These are phyloP conservation scores for Canavalia ensiformis DNA, from an alignment of 306 rosid species.

Conservation along the genomic window DNA sequence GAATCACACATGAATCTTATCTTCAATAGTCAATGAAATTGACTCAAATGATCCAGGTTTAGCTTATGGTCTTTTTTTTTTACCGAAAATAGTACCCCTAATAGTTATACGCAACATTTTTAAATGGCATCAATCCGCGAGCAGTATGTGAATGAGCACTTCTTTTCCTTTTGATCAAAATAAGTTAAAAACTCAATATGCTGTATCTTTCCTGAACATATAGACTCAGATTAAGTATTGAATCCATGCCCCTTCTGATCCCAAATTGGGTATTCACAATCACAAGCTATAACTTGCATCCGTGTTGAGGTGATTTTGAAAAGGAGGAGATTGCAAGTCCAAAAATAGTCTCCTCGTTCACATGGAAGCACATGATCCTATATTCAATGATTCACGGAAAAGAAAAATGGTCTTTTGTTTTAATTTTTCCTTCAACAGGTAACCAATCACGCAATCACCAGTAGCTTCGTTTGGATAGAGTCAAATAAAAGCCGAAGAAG, in stretches of 20 bases:
- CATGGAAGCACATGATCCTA: conserved; percentile 63
- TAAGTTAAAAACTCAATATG: background rate
- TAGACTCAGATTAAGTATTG: conserved; percentile 15
- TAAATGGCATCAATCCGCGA: background rate
- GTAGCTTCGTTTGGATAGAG: conserved; percentile 37
- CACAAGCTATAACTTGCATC: conserved; percentile 35
- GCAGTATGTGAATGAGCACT: background rate
- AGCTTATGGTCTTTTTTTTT: background rate
- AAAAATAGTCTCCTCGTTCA: conserved; percentile 51
- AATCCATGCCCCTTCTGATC: background rate
- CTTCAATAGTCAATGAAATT: background rate
- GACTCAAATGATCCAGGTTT: conserved; percentile 2
- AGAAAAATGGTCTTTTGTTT: background rate
- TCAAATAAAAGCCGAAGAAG: conserved; percentile 45
- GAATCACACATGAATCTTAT: conserved; percentile 10
- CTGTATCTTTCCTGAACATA: background rate
- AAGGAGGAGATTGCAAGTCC: conserved; percentile 5
- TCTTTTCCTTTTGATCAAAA: background rate
- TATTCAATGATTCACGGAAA: background rate
- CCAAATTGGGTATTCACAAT: background rate
- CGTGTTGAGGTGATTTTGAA: conserved; percentile 32
- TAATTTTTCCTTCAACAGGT: too few species aligned
- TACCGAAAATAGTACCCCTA: background rate
- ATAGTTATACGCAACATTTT: background rate
- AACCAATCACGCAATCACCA: background rate